These are phyloP conservation scores for Stagonosporopsis rhizophila DNA, from an alignment of 2,329 filamentous ascomycete species.

Conservation along the genomic window DNA sequence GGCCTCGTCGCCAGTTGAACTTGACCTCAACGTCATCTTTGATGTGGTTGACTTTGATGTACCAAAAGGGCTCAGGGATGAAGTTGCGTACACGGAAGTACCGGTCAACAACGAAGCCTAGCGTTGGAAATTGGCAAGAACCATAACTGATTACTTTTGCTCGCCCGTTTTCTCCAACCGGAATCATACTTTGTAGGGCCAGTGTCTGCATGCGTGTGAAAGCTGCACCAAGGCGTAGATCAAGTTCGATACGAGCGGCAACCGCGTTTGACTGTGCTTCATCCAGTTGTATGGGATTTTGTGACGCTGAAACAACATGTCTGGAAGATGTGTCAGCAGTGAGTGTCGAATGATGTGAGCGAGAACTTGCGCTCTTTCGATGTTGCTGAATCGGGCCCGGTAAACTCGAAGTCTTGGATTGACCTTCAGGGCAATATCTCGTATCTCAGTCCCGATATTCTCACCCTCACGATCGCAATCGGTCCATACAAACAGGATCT, in stretches of 20 bases:
- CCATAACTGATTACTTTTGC: slow-evolving; percentile 79
- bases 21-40: slow-evolving; percentile 80
- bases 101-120: slow-evolving; percentile 95
- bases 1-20: slow-evolving; percentile 82
- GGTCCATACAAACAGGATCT: slow-evolving; percentile 92
- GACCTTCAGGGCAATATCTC: slow-evolving; percentile 75
- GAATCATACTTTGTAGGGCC: slow-evolving; percentile 75
- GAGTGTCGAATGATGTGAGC: too few species aligned
- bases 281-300: slow-evolving; percentile 78
- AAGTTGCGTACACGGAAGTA: slow-evolving; percentile 96
- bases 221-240: slow-evolving; percentile 86
- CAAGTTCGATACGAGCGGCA: slow-evolving; percentile 85
- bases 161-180: slow-evolving; percentile 65
- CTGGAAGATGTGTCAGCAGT: slow-evolving; percentile 53
- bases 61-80: slow-evolving; percentile 90
- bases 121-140: slow-evolving; percentile 95
- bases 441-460: slow-evolving; percentile 92
- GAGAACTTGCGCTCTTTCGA: slow-evolving; percentile 79
- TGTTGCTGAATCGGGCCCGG: slow-evolving; percentile 92
- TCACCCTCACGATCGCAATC: slow-evolving; percentile 98
- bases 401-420: slow-evolving; percentile 80
- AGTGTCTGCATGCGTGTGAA: slow-evolving; percentile 90
- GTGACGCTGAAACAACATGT: slow-evolving; percentile 85
- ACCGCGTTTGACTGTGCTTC: slow-evolving; percentile 88
- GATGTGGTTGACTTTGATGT: slow-evolving; percentile 81